Base-by-base conservation (phyloP, 257 asterid species). In the Solanum medicagineum region DNA sequence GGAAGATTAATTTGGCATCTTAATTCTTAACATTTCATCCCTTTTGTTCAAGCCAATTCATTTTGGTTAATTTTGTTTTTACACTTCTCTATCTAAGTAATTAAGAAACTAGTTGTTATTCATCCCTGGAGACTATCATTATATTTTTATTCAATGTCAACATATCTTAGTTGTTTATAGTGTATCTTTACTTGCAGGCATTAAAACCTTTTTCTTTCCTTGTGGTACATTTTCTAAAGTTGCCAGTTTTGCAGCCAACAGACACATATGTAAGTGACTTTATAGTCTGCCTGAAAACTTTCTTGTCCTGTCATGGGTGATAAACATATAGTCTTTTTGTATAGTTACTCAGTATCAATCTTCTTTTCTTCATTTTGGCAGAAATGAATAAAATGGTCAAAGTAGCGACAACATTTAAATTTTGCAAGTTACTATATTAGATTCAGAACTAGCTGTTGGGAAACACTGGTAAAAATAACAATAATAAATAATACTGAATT, bases 211-310 rank as follows among this genome's bases (percentile, higher is more conserved):
- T 83, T 66, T 92, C 85, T 95, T 89, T 77, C 98, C 98, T 54
- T 95, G 98, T 87, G 95, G 96, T 87, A 91, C 98, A 62, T 85
- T 95, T 85, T 93, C 98, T 54, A 91, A 90, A 88, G 87, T 95
- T 87, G 97, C 98, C 82, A 89, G 97, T 4, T 95, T 86, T 83
- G 94, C 98, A 42, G 89, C 87, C 45, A 87, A 93, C 87, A 90
- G 92, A 90, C 92, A 91, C 84, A 86, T 94, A 81, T 93, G 98
- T 95, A 90, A 94, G 98, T 91, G 81, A 65, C 86, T 86, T 66
- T n/a, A 32, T 26, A 24, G 57, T 77, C 81, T 77, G 47, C 14
- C 47, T 16, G 40, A 51, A 32, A 8, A 15, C 16, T 9, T 75
- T 77, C 47, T 77, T 77, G 17, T 51, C 63, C 44, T 24, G 83